A percentile compares a stretch with the other conserved stretches of the same genome.
Evolutionary conservation across 257 asterid genomes (phyloP).

Genomic region (Solanum boliviense): DNA sequence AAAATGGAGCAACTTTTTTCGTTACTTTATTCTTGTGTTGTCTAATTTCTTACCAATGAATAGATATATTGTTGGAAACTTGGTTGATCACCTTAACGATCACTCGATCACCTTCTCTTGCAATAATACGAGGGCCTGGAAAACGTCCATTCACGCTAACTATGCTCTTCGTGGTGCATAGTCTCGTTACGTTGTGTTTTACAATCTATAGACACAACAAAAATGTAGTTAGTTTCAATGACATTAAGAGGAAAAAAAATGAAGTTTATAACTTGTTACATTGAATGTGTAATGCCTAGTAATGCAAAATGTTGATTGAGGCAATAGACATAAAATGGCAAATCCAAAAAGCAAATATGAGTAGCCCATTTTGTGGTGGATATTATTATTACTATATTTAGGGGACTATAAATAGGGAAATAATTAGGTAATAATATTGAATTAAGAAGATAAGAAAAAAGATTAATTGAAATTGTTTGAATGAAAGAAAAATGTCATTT

Average conservation of each 20-base stretch:
- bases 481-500: neutral
- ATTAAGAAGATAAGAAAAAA: neutral
- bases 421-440: slow-evolving; percentile 24
- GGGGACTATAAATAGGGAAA: slow-evolving; percentile 17
- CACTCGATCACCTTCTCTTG: slow-evolving; percentile 57
- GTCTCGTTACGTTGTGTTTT: slow-evolving; percentile 41
- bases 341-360: slow-evolving; percentile 8
- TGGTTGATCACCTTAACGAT: slow-evolving; percentile 45
- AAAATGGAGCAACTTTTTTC: neutral
- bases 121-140: slow-evolving; percentile 57
- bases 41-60: slow-evolving; percentile 43
- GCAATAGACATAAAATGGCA: slow-evolving; percentile 18
- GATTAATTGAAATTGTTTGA: neutral
- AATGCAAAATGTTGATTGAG: slow-evolving; percentile 25
- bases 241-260: neutral
- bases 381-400: neutral
- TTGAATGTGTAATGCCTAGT: slow-evolving; percentile 55
- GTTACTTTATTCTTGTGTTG: neutral
- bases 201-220: slow-evolving; percentile 23
- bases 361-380: neutral
- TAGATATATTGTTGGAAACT: slow-evolving; percentile 36
- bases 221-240: neutral
- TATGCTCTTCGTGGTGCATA: slow-evolving; percentile 54
- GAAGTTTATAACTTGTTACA: slow-evolving; percentile 11
- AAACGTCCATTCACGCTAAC: slow-evolving; percentile 39